Evolutionary conservation across 352 stramenopile genomes (phyloP).

Genomic region (Globisporangium middletonii): DNA sequence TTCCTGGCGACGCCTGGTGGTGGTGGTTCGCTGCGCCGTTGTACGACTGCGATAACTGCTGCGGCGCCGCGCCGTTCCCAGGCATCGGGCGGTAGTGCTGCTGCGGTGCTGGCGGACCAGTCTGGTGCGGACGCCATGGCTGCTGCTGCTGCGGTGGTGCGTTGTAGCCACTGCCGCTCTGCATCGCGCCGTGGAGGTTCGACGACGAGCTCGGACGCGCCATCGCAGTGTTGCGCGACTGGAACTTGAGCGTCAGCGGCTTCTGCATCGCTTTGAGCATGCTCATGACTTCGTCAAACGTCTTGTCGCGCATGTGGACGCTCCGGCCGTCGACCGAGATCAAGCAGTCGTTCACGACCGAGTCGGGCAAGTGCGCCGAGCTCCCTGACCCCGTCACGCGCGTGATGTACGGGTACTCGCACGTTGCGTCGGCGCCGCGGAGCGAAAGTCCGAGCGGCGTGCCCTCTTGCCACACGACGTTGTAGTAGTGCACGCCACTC

Average conservation of each 20-base stretch:
- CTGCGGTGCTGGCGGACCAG: slow-evolving; percentile 18
- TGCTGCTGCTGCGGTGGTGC: slow-evolving; percentile 39
- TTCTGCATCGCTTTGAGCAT: slow-evolving; percentile 87
- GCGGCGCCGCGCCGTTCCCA: background rate
- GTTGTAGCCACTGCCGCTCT: slow-evolving; percentile 16
- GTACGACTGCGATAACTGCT: slow-evolving; percentile 32
- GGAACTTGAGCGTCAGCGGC: slow-evolving; percentile 80
- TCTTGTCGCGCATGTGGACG: slow-evolving; percentile 73
- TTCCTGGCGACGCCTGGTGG: slow-evolving; percentile 14
- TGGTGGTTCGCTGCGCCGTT: slow-evolving; percentile 8
- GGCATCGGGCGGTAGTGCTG: slow-evolving; percentile 12
- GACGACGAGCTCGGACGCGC: slow-evolving; percentile 14
- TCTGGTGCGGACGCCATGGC: slow-evolving; percentile 54
- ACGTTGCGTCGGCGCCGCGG: slow-evolving; percentile 56
- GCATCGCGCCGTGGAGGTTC: slow-evolving; percentile 14
- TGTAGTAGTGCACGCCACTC: slow-evolving; percentile 63
- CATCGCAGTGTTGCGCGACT: slow-evolving; percentile 25
- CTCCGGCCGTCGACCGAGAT: slow-evolving; percentile 79
- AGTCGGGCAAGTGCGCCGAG: slow-evolving; percentile 68
- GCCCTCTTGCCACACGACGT: slow-evolving; percentile 77
- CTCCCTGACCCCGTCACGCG: slow-evolving; percentile 79
- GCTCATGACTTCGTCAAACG: slow-evolving; percentile 85
- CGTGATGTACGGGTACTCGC: slow-evolving; percentile 85
- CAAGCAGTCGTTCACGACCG: slow-evolving; percentile 68
- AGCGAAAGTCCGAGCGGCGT: slow-evolving; percentile 72